Conservation (phyloP, 345 rosid genomes). For the Cardamine occulta region DNA sequence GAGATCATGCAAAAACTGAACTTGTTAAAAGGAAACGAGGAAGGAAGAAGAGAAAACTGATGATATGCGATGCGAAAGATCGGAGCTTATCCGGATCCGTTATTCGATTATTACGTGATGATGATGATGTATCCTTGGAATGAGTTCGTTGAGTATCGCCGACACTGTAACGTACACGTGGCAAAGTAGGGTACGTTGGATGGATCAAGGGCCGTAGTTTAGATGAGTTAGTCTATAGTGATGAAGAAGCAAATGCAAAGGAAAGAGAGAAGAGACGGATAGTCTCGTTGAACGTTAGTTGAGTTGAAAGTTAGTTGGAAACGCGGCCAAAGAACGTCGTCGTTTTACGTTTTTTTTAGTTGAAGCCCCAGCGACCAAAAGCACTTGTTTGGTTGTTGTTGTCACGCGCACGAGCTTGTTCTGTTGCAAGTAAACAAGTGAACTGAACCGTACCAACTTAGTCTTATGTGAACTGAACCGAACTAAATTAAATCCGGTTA, state of each 20-base stretch:
- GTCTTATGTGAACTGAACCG: background rate
- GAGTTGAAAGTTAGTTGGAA: slow-evolving; percentile 39
- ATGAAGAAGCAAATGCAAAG: slow-evolving; percentile 34
- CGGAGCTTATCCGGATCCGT: slow-evolving; percentile 5
- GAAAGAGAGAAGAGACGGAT: slow-evolving; percentile 15
- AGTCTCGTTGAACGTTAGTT: slow-evolving; percentile 44
- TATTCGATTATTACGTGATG: background rate
- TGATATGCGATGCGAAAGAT: slow-evolving; percentile 4
- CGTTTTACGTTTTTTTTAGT: slow-evolving; percentile 23
- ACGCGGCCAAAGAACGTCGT: background rate
- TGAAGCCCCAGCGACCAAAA: slow-evolving; percentile 8
- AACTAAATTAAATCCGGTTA: slow-evolving; percentile 8
- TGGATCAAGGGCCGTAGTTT: slow-evolving; percentile 38
- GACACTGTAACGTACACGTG: slow-evolving; percentile 39
- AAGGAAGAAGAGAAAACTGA: background rate
- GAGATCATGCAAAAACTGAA: slow-evolving; percentile 9
- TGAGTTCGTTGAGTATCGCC: slow-evolving; percentile 37
- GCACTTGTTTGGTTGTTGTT: slow-evolving; percentile 19
- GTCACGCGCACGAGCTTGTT: slow-evolving; percentile 31
- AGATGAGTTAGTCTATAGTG: slow-evolving; percentile 20
- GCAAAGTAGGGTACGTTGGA: slow-evolving; percentile 27
- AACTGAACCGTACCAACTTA: background rate
- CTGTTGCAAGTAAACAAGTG: slow-evolving; percentile 28
- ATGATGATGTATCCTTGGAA: slow-evolving; percentile 26
- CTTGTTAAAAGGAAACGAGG: background rate